phyloP scores from a whole-genome alignment of 495 filamentous ascomycete genomes.

The Penicillium subrubescens region DNA sequence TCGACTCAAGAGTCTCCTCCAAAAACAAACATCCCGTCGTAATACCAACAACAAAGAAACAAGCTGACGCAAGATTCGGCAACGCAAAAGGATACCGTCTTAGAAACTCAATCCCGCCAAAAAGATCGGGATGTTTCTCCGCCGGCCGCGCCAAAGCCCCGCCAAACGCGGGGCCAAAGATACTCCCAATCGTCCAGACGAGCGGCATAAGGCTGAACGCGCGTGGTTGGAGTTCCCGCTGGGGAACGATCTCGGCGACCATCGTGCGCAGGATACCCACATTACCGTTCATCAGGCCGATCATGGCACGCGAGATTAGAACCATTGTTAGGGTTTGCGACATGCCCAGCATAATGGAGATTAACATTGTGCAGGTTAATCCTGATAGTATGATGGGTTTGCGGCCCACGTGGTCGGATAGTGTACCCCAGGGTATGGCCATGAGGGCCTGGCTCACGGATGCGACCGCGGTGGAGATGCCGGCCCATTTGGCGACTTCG shows the following conservation, averaged over 20 bases:
- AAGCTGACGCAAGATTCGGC: conserved; percentile 76
- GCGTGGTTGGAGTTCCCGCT: conserved; percentile 76
- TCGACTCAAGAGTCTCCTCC: conserved; percentile 72
- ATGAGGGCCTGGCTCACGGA: conserved; percentile 71
- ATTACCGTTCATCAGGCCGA: conserved; percentile 75
- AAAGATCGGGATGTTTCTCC: conserved; percentile 65
- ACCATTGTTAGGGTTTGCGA: conserved; percentile 72
- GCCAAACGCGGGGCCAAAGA: conserved; percentile 89
- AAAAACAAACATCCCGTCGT: conserved; percentile 71
- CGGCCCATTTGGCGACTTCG: conserved; percentile 76
- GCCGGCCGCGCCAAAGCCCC: conserved; percentile 81
- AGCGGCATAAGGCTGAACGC: conserved; percentile 87
- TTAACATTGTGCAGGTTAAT: conserved; percentile 70
- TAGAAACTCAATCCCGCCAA: conserved; percentile 67
- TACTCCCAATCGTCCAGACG: conserved; percentile 76
- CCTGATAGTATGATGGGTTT: conserved; percentile 75
- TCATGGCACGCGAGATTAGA: conserved; percentile 65
- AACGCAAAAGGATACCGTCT: conserved; percentile 76
- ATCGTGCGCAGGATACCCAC: conserved; percentile 81
- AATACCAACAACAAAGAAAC: conserved; percentile 74
- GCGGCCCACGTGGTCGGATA: conserved; percentile 71
- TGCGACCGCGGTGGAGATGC: conserved; percentile 72
- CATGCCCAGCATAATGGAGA: conserved; percentile 75
- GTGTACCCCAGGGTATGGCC: conserved; percentile 77
- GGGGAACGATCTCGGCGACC: conserved; percentile 80